These are phyloP conservation scores for Beauveria bassiana DNA, from an alignment of 2,329 filamentous ascomycete species.

Conservation along the genomic window DNA sequence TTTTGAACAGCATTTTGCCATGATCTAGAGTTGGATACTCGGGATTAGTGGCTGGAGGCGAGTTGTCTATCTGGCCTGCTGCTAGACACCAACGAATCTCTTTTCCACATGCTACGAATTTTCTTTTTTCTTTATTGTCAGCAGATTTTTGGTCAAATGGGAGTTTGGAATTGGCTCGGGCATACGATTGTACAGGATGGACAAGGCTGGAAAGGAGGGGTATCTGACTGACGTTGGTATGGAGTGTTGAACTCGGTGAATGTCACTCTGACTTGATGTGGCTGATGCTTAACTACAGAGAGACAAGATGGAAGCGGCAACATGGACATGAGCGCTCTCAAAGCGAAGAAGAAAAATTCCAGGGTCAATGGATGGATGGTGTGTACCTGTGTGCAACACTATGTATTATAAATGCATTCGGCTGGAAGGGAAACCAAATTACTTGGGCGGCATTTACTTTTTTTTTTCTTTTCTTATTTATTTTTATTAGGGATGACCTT, in stretches of 20 bases:
- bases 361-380: neutral
- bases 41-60: neutral
- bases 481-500: neutral
- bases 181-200: neutral
- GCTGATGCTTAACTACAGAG: neutral
- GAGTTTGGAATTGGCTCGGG: neutral
- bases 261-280: neutral
- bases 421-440: neutral
- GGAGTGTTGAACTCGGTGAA: neutral
- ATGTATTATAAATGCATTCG: constrained; percentile 9
- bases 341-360: neutral
- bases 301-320: neutral
- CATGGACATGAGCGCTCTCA: neutral
- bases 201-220: neutral
- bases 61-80: neutral
- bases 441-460: constrained; percentile 3
- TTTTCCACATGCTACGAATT: neutral
- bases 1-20: neutral
- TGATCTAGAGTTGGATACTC: neutral
- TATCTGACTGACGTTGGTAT: neutral
- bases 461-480: neutral
- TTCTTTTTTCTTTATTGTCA: neutral
- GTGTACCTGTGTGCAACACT: constrained; percentile 8
- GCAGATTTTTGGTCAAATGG: neutral
- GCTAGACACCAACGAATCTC: neutral